phyloP scores from a whole-genome alignment of 2,329 filamentous ascomycete genomes.

The Colletotrichum incanum region DNA sequence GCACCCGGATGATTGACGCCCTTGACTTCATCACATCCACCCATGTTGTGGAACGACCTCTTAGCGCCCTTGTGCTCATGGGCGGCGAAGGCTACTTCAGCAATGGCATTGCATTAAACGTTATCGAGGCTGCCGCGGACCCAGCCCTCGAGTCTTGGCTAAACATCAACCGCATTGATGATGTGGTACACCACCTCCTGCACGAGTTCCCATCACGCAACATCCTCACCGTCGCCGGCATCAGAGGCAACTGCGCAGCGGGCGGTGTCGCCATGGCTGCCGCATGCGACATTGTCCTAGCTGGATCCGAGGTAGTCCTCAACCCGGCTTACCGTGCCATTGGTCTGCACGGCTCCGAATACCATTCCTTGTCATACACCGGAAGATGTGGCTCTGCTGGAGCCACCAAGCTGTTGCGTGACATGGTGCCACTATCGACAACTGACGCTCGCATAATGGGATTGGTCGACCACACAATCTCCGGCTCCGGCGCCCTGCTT shows the following conservation, averaged over 20 bases:
- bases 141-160: conserved; percentile 58
- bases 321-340: conserved; percentile 60
- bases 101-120: conserved; percentile 61
- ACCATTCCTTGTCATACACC: conserved; percentile 57
- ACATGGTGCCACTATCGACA: conserved; percentile 57
- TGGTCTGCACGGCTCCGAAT: conserved; percentile 57
- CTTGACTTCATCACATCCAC: conserved; percentile 54
- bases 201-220: conserved; percentile 54
- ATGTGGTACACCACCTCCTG: conserved; percentile 56
- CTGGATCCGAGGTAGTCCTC: conserved; percentile 55
- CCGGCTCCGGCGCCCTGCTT: conserved; percentile 51
- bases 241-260: conserved; percentile 59
- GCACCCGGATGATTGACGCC: conserved; percentile 54
- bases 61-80: conserved; percentile 58
- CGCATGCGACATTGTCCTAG: conserved; percentile 55
- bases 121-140: conserved; percentile 57
- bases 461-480: conserved; percentile 57
- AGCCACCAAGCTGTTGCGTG: conserved; percentile 51
- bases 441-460: conserved; percentile 55
- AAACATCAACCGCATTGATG: conserved; percentile 62
- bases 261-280: conserved; percentile 60
- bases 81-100: conserved; percentile 59
- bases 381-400: conserved; percentile 54
- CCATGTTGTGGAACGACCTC: conserved; percentile 48
- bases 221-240: conserved; percentile 56